Base-by-base conservation (phyloP, 2,329 filamentous ascomycete genomes). In the Endocalyx cinctus region DNA sequence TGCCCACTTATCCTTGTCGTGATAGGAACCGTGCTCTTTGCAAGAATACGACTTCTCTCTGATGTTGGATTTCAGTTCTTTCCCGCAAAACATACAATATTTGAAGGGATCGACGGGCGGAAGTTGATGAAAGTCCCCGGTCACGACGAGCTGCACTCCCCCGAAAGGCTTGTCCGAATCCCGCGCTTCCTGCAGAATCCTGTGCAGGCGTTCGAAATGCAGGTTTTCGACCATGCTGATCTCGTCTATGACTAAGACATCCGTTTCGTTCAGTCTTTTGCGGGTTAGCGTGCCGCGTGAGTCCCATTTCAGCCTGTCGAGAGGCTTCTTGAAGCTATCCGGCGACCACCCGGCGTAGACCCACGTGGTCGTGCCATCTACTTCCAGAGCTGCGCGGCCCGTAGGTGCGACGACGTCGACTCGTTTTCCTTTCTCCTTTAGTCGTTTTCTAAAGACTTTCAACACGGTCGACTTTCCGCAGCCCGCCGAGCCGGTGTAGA, bases 241-340 rank as follows among this genome's bases (percentile, higher is more conserved):
- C 52, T 83, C 79, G 43, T 83, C 78, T 12, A 83, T 74, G 16
- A 83, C 66, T 2, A 83, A 60, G 1, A 79, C 69, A 31, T 81
- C 62, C 0, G 70, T 75, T 0, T 51, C 19, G 0, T 14, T 46
- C 2, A 77, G 52, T 0, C 68, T 59, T 2, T 58, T 48, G 15
- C 42, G 52, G 1, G 62, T 48, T 3, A 54, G 48, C 8, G 53
- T 58, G 16, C 56, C 45, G 13, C 50, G 51, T 0, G 62, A 60
- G 2, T 28, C 46, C 1, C 20, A 4, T 20, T 50, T 52, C 15
- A 73, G 37, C 1, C 55, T 39, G 0, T 59, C 31, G 1, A 75
- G 43, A 0, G 60, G 41, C 22, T 54, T 55, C 35, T 69, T 71
- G 42, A 69, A 62, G 10, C 57, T 52, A 29, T 66, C 59, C 0